Conservation (phyloP, 306 rosid species). For the Vigna hirtella region DNA sequence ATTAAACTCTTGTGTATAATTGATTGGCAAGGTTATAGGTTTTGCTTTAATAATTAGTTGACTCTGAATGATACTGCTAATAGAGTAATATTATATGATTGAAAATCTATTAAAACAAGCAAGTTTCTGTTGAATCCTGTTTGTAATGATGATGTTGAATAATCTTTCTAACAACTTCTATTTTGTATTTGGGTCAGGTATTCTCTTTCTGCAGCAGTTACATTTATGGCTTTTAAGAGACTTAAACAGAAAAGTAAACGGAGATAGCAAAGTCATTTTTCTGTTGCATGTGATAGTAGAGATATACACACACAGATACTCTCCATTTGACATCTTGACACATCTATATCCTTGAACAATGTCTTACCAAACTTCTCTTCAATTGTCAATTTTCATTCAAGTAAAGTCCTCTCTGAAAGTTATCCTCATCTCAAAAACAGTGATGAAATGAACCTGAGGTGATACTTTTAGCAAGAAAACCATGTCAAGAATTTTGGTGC, state of each 20-base stretch:
- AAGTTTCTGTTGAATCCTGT: background rate
- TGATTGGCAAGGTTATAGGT: constrained; percentile 3
- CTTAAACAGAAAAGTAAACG: constrained; percentile 59
- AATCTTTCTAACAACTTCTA: constrained; percentile 28
- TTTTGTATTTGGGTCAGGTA: constrained; percentile 66
- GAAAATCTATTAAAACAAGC: constrained; percentile 1
- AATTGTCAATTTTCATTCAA: constrained; percentile 34
- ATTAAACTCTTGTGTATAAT: background rate
- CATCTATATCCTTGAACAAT: constrained; percentile 12
- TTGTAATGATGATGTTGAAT: background rate
- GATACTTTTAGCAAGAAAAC: constrained; percentile 18
- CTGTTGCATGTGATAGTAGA: constrained; percentile 9
- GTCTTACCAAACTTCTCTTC: constrained; percentile 17
- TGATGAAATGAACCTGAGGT: constrained; percentile 27
- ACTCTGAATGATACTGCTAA: background rate
- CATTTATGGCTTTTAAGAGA: constrained; percentile 91
- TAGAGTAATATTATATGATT: constrained; percentile 6
- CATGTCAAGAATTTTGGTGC: constrained; percentile 19
- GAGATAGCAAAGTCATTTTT: constrained; percentile 53
- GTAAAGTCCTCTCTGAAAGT: constrained; percentile 31
- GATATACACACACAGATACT: background rate
- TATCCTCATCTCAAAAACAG: constrained; percentile 24
- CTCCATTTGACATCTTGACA: background rate
- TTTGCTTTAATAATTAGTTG: constrained; percentile 3
- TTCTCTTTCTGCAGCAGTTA: constrained; percentile 90